Percentiles rank a stretch among this genome's conserved stretches.
These are phyloP conservation scores for Pseudevernia furfuracea DNA, from an alignment of 495 filamentous ascomycete species.

Conservation along the genomic window DNA sequence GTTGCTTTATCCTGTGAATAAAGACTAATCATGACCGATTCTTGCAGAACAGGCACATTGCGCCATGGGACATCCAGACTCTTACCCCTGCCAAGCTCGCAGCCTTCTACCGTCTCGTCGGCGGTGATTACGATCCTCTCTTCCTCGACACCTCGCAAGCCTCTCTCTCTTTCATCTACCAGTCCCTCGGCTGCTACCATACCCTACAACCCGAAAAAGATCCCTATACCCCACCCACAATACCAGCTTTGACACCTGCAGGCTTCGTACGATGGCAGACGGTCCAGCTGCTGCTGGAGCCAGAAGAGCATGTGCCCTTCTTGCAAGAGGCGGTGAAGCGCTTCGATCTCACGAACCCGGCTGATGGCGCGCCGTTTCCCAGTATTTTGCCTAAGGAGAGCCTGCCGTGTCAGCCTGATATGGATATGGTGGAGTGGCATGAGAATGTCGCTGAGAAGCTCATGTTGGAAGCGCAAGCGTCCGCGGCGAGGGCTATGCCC, in stretches of 20 bases:
- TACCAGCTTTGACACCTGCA: slow-evolving; percentile 71
- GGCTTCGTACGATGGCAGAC: slow-evolving; percentile 94
- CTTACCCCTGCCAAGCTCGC: slow-evolving; percentile 79
- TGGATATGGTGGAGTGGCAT: slow-evolving; percentile 78
- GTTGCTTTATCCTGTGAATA: slow-evolving; percentile 13
- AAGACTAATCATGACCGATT: slow-evolving; percentile 14
- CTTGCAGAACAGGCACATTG: slow-evolving; percentile 53
- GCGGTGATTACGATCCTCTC: slow-evolving; percentile 81
- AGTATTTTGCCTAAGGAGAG: slow-evolving; percentile 63
- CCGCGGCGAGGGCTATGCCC: slow-evolving; percentile 6
- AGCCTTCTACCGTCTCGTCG: slow-evolving; percentile 78
- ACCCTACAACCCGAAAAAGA: slow-evolving; percentile 61
- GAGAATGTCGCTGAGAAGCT: slow-evolving; percentile 56
- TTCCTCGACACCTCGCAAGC: slow-evolving; percentile 70
- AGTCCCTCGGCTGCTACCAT: slow-evolving; percentile 81
- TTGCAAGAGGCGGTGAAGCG: slow-evolving; percentile 71
- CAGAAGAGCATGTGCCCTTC: slow-evolving; percentile 78
- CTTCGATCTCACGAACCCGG: slow-evolving; percentile 67
- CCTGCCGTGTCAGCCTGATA: slow-evolving; percentile 68
- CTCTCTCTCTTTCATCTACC: slow-evolving; percentile 84
- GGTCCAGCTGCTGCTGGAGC: slow-evolving; percentile 80
- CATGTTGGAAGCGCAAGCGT: slow-evolving; percentile 20
- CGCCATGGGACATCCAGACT: slow-evolving; percentile 53
- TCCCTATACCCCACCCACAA: slow-evolving; percentile 62
- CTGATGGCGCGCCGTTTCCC: slow-evolving; percentile 65